phyloP scores from a whole-genome alignment of 345 rosid species.

The Salix suchowensis region DNA sequence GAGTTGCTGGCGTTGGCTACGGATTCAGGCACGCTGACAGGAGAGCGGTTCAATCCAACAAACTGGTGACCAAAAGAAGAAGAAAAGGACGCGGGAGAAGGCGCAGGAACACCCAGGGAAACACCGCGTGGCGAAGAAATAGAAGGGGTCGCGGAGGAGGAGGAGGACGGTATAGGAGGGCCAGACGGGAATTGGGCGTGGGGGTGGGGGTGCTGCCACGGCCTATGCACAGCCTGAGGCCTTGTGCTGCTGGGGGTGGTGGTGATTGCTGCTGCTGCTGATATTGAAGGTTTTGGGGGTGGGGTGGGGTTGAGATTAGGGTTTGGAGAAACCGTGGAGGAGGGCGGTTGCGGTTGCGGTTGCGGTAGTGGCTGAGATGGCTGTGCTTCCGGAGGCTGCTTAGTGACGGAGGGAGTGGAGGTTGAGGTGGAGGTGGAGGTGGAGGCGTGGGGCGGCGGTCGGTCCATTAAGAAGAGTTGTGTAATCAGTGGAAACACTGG shows the following conservation, averaged over 20 bases:
- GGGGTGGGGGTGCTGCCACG: slow-evolving; percentile 58
- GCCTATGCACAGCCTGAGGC: slow-evolving; percentile 43
- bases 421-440: slow-evolving; percentile 5
- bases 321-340: slow-evolving; percentile 31
- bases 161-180: slow-evolving; percentile 30
- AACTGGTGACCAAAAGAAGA: slow-evolving; percentile 64
- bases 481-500: slow-evolving; percentile 1
- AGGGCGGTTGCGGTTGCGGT: slow-evolving; percentile 5
- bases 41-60: slow-evolving; percentile 51
- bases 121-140: slow-evolving; percentile 43
- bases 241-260: slow-evolving; percentile 25
- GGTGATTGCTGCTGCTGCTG: slow-evolving; percentile 32
- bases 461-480: not conserved
- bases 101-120: slow-evolving; percentile 67
- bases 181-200: slow-evolving; percentile 34
- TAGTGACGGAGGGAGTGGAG: slow-evolving; percentile 1
- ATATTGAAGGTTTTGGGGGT: slow-evolving; percentile 9
- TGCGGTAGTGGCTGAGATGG: not conserved
- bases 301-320: slow-evolving; percentile 22
- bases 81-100: slow-evolving; percentile 49
- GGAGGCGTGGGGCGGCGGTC: not conserved
- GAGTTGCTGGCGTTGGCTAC: slow-evolving; percentile 39
- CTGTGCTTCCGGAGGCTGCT: not conserved
- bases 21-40: slow-evolving; percentile 43
- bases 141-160: slow-evolving; percentile 22